A percentile compares a stretch with the other conserved stretches of the same genome.
Evolutionary conservation across 495 filamentous ascomycete species (phyloP).

Genomic region (Astrocystis sublimbata): DNA sequence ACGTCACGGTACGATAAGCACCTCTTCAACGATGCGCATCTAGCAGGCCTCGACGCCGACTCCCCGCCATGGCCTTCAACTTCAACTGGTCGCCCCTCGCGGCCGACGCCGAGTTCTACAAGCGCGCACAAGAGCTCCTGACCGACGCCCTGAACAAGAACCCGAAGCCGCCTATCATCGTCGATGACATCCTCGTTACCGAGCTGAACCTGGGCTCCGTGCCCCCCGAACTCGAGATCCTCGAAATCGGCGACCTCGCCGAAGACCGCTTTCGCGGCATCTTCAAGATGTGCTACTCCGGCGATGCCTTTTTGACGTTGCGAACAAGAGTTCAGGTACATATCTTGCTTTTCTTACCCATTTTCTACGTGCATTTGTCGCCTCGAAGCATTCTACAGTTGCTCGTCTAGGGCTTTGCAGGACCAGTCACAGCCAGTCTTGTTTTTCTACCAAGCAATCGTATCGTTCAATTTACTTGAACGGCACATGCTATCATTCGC

Average conservation of each 20-base stretch:
- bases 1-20: conserved; percentile 1
- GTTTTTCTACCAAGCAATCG: neutral
- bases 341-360: conserved; percentile 7
- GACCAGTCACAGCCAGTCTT: too few species aligned
- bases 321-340: conserved; percentile 88
- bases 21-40: conserved; percentile 13
- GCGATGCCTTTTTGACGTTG: conserved; percentile 91
- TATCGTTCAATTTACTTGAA: neutral
- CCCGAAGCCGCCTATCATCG: conserved; percentile 97
- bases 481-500: neutral
- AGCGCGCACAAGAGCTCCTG: conserved; percentile 87
- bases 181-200: conserved; percentile 98
- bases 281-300: conserved; percentile 97
- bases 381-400: neutral
- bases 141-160: conserved; percentile 97
- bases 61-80: conserved; percentile 89
- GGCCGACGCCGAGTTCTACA: conserved; percentile 87
- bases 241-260: conserved; percentile 95
- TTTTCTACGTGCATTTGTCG: neutral
- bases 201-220: conserved; percentile 93
- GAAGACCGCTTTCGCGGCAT: conserved; percentile 97
- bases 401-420: neutral
- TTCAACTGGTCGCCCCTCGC: conserved; percentile 99
- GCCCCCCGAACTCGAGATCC: conserved; percentile 89
- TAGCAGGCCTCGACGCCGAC: conserved; percentile 4